Conservation (phyloP, 2,329 filamentous ascomycete species). For the Aspergillus pseudoterreus region DNA sequence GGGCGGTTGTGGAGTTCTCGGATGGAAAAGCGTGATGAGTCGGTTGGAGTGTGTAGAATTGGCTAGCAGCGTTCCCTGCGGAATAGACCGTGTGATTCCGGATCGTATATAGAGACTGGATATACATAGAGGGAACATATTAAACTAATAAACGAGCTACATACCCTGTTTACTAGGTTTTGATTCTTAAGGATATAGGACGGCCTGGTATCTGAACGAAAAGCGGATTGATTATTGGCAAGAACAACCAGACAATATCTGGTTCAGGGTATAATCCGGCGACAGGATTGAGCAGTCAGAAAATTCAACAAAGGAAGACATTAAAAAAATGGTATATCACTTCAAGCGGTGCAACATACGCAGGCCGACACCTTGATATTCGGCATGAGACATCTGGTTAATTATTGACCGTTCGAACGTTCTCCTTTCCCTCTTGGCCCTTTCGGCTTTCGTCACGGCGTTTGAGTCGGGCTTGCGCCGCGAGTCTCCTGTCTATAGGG, state of each 20-base stretch:
- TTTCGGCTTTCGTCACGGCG: slow-evolving; percentile 25
- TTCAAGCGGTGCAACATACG: not conserved
- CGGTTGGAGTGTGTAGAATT: no score
- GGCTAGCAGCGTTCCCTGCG: no score
- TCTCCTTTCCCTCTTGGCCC: slow-evolving; percentile 32
- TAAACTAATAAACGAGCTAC: not conserved
- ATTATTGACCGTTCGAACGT: slow-evolving; percentile 15
- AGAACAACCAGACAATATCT: not conserved
- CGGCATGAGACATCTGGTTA: not conserved
- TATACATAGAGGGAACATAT: not conserved
- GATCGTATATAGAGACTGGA: not conserved
- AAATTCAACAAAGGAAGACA: not conserved
- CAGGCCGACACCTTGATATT: not conserved
- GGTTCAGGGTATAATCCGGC: slow-evolving; percentile 6
- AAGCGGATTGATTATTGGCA: not conserved
- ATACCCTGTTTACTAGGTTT: not conserved
- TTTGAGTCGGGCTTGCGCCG: slow-evolving; percentile 34
- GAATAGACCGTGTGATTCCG: not conserved
- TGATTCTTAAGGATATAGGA: not conserved
- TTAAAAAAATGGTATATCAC: not conserved
- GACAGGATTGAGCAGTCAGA: not conserved
- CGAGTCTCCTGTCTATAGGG: slow-evolving; percentile 30
- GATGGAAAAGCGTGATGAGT: slow-evolving; percentile 55
- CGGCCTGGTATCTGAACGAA: not conserved
- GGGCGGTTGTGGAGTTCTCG: slow-evolving; percentile 87